Evolutionary conservation across 2,329 filamentous ascomycete species (phyloP), one percentile per base, ranked within the genome.

Genomic region (Ilyonectria sp.): DNA sequence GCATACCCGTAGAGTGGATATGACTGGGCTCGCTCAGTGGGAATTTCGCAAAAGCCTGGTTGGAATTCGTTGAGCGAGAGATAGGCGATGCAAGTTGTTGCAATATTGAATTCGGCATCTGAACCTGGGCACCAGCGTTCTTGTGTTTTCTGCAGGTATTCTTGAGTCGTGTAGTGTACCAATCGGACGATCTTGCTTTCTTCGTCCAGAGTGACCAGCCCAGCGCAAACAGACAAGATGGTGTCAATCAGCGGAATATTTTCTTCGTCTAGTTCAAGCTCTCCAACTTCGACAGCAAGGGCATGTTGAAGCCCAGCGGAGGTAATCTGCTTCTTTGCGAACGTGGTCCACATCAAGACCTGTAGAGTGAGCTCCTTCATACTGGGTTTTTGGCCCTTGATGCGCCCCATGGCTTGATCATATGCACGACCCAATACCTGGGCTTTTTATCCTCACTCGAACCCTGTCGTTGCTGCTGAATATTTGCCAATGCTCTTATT

Each of bases 1-100:
- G 61, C 54, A 21, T 63, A 63, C 11, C 35, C 37, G 31, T 63
- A 63, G 2, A 63, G 21, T 23, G 61, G 54, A 23, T 63, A 37
- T 19, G n/a, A 6, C 17, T 23, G 6, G 2, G 33, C 13, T 11
- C 35, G 26, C 1, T 35, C 11, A 40, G 13, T 2, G 10, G 11
- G 37, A 40, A 40, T 40, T 1, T 17, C 3, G 13, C 37, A 13
- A 17, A 44, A 1, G 2, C 37, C 35, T 6, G 61, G 37, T 15
- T 47, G 26, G 35, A 63, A 63, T 2, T 9, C 26, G 4, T 53
- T 44, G 1, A 63, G 26, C n/a, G 57, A 58, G 15, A 63, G 46
- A 21, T 63, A 63, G 17, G 54, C 50, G 26, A 63, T 21, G 5
- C 61, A 63, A 2, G 29, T 21, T 3, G 35, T 17, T 15, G 61